phyloP scores from a whole-genome alignment of 78 protist species.

The Capsaspora owczarzaki region DNA sequence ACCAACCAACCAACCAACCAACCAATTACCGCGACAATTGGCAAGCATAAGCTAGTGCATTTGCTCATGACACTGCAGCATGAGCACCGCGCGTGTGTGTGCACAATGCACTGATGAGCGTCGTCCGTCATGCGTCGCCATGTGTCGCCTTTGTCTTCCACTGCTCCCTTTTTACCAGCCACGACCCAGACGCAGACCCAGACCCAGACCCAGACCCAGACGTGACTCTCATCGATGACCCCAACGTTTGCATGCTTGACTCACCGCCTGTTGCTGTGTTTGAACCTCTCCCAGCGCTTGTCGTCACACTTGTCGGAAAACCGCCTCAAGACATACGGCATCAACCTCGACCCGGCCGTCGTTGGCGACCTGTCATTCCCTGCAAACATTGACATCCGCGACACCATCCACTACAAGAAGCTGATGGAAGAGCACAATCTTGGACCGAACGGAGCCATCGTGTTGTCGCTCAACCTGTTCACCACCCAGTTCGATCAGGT shows the following conservation, averaged over 20 bases:
- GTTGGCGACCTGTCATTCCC: conserved; percentile 60
- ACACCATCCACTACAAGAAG: conserved; percentile 91
- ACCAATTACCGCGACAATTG: too few relatives aligned
- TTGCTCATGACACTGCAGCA: too few relatives aligned
- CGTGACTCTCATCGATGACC: not conserved
- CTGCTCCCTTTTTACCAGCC: not conserved
- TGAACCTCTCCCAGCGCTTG: conserved; percentile 34
- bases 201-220: not conserved
- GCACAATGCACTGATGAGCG: not conserved
- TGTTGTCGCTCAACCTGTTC: conserved; percentile 92
- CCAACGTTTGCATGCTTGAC: not conserved
- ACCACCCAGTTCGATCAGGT: conserved; percentile 84
- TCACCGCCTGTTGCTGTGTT: too few relatives aligned
- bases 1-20: not conserved
- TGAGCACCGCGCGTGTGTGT: not conserved
- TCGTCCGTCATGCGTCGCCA: not conserved
- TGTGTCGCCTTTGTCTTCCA: not conserved
- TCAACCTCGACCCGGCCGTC: conserved; percentile 94
- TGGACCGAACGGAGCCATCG: conserved; percentile 98
- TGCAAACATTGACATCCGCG: conserved; percentile 95
- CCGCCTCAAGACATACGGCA: conserved; percentile 53
- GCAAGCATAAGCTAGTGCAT: too few relatives aligned
- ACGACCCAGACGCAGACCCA: too few relatives aligned
- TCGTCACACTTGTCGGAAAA: conserved; percentile 47
- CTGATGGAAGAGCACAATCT: conserved; percentile 91